Evolutionary conservation across 2,329 filamentous ascomycete genomes (phyloP), one percentile per base, ranked within the genome.

Genomic region (Colletotrichum trifolii): DNA sequence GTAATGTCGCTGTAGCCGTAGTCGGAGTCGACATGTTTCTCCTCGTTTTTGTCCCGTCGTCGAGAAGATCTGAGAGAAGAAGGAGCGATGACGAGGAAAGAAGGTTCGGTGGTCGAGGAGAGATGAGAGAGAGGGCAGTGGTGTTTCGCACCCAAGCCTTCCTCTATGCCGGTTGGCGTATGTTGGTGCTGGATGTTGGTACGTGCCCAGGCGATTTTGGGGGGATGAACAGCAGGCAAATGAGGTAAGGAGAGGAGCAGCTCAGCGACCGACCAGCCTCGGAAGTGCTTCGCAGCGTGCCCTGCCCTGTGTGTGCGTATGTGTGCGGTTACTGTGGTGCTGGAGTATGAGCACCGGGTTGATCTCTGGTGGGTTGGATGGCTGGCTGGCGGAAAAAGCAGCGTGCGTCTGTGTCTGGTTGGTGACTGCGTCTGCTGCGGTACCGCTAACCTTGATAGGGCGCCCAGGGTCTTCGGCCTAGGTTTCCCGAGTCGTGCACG

Each of bases 21-120:
- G 91, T 93, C 71, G 92, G 91, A 71, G 91, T 94, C 83, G 92
- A 94, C 92, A 95, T 94, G 77, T 69, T 77, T 74, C 69, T 71
- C 58, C 54, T 65, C 63, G 55, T 62, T 42, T 25, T 40, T 36
- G 42, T 54, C 42, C 40, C 48, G 42, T 34, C 62, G 42, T 61
- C 59, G 65, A 68, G 60, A 61, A 61, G 64, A 68, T 69, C 69
- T 69, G 50, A 42, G 15, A 52, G 49, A 47, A 34, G 56, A 39
- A 38, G 36, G 40, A 36, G 55, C 49, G 53, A 54, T 42, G 62
- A 56, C 47, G 64, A 56, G 57, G 57, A 54, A 63, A 55, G 55
- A 64, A 63, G 52, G 59, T 61, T 67, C 38, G 54, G 40, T 35
- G 60, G 42, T 57, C 36, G 61, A 56, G 46, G 46, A 35, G 53